phyloP scores from a whole-genome alignment of 345 rosid genomes.

The Tarenaya hassleriana region DNA sequence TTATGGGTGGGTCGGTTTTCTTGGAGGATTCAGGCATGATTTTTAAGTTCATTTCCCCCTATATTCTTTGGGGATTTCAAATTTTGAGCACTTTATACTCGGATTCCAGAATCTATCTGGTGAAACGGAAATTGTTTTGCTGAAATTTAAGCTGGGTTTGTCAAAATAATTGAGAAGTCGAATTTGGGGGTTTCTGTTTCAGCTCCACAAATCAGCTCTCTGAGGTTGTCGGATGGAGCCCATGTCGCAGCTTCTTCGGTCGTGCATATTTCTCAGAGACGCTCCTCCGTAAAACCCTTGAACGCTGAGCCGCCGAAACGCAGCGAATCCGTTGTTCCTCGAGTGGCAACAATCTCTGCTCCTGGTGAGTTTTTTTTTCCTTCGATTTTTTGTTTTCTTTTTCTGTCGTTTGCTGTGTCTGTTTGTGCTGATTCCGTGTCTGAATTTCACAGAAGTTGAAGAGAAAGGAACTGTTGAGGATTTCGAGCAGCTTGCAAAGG shows the following conservation, averaged over 20 bases:
- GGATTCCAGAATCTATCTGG: background rate
- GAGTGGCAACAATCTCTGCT: background rate
- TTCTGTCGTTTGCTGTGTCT: background rate
- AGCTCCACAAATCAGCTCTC: constrained; percentile 43
- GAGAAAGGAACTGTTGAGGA: constrained; percentile 40
- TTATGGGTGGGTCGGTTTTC: background rate
- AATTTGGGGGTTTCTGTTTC: background rate
- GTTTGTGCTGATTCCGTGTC: background rate
- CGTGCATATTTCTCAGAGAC: constrained; percentile 31
- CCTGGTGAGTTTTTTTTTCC: constrained; percentile 34
- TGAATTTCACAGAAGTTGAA: constrained; percentile 37
- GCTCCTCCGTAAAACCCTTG: constrained; percentile 34
- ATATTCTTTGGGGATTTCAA: background rate
- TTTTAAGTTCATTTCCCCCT: background rate
- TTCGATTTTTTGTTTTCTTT: background rate
- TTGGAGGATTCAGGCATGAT: background rate
- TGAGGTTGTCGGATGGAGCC: constrained; percentile 33
- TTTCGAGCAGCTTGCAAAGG: constrained; percentile 41
- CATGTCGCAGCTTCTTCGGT: constrained; percentile 16
- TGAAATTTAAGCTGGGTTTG: background rate
- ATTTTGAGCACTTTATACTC: too few relatives aligned
- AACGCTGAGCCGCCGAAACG: constrained; percentile 43
- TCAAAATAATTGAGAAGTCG: background rate
- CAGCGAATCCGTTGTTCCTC: constrained; percentile 9
- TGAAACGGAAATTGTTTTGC: background rate